Conservation (phyloP, 305 asterid genomes). For the Fraxinus paxiana region DNA sequence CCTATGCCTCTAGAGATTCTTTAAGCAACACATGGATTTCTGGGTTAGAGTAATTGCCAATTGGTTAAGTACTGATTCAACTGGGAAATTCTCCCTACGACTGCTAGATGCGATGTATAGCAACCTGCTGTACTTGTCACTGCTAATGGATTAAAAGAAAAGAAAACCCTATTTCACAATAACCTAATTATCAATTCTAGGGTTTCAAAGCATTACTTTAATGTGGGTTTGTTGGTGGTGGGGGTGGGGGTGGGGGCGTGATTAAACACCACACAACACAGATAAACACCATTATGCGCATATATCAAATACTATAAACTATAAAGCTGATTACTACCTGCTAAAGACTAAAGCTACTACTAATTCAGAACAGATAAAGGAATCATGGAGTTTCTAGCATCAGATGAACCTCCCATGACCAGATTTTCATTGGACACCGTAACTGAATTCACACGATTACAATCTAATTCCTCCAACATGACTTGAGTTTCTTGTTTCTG, state of each 20-base stretch:
- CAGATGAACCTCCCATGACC: constrained; percentile 24
- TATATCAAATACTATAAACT: not conserved
- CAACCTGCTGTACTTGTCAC: not conserved
- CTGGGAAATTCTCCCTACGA: not conserved
- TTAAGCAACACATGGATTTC: not conserved
- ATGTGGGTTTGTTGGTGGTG: not conserved
- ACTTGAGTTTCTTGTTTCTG: not conserved
- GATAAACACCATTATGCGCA: not conserved
- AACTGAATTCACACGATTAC: not conserved
- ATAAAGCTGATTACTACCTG: not conserved
- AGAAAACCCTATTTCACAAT: not conserved
- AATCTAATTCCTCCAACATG: not conserved
- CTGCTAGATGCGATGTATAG: not conserved
- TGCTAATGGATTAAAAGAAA: not conserved
- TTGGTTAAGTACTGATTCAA: not conserved
- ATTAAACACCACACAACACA: constrained; percentile 13
- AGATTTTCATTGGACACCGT: constrained; percentile 18
- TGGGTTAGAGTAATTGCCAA: not conserved
- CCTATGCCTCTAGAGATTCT: not conserved
- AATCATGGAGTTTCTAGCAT: constrained; percentile 24
- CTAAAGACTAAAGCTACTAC: not conserved
- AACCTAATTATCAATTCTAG: not conserved
- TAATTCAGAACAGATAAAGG: constrained; percentile 34
- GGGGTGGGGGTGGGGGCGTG: not conserved
- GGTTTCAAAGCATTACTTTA: not conserved